Evolutionary conservation across 2,329 filamentous ascomycete genomes (phyloP).

Genomic region (Aspergillus pseudotamarii): DNA sequence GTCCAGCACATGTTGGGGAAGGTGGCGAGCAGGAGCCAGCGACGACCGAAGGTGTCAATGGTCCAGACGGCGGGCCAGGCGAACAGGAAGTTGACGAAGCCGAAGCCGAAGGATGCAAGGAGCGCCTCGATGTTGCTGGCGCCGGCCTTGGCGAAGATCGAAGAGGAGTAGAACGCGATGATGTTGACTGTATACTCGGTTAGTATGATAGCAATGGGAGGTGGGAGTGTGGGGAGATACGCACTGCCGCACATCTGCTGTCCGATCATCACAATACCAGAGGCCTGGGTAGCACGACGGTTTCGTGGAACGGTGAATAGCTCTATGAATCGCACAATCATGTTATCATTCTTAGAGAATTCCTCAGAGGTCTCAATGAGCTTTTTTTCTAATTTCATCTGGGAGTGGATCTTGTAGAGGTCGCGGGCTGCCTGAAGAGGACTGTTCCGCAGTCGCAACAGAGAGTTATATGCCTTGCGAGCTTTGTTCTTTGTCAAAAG

Average conservation of each 20-base stretch:
- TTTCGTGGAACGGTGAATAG: constrained; percentile 54
- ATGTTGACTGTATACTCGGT: constrained; percentile 57
- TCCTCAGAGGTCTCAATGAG: not conserved
- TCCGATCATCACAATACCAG: constrained; percentile 78
- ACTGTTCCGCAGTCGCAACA: constrained; percentile 60
- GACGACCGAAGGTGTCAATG: constrained; percentile 68
- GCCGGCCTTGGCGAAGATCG: constrained; percentile 58
- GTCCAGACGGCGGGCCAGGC: constrained; percentile 66
- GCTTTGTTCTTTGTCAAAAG: constrained; percentile 68
- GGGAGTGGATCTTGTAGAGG: constrained; percentile 62
- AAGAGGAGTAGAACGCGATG: constrained; percentile 74
- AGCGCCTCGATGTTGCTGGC: constrained; percentile 59
- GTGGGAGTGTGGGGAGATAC: not conserved
- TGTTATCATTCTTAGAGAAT: constrained; percentile 57
- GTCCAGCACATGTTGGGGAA: constrained; percentile 71
- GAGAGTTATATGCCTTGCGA: constrained; percentile 61
- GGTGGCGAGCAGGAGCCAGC: constrained; percentile 64
- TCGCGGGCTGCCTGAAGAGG: constrained; percentile 64
- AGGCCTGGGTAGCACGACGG: constrained; percentile 69
- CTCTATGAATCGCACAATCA: constrained; percentile 58
- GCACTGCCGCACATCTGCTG: constrained; percentile 67
- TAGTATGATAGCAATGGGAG: not conserved
- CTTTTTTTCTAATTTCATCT: constrained; percentile 51
- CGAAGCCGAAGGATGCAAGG: constrained; percentile 67
- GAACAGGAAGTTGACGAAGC: constrained; percentile 67